Evolutionary conservation across 768 basidiomycete genomes (phyloP).

Genomic region (Phaeotremella skinneri): DNA sequence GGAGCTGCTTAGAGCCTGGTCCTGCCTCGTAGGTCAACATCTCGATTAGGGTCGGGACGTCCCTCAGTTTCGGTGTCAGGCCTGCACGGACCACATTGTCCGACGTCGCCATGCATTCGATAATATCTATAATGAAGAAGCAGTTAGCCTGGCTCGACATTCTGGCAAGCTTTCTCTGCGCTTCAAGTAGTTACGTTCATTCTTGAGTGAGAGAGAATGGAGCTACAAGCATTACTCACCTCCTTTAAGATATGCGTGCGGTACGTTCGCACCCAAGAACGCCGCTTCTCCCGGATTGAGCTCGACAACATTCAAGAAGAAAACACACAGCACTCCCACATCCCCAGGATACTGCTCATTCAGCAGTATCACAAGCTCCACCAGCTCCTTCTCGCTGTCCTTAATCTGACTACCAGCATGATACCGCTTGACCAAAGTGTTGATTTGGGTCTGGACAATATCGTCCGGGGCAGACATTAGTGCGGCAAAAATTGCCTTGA

Average conservation of each 20-base stretch:
- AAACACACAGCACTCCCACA: constrained; percentile 88
- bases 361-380: constrained; percentile 59
- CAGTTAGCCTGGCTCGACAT: not conserved
- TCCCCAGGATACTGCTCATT: constrained; percentile 80
- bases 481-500: constrained; percentile 75
- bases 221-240: constrained; percentile 57
- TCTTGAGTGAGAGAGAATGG: not conserved
- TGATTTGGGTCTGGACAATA: constrained; percentile 60
- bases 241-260: constrained; percentile 92
- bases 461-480: constrained; percentile 70
- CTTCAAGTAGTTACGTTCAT: not conserved
- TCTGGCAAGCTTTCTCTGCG: not conserved
- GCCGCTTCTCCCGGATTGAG: constrained; percentile 83
- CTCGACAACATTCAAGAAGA: constrained; percentile 79
- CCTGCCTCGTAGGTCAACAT: constrained; percentile 82
- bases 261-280: constrained; percentile 92
- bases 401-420: constrained; percentile 56
- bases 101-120: constrained; percentile 66
- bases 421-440: constrained; percentile 65
- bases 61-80: constrained; percentile 91
- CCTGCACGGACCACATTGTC: constrained; percentile 99
- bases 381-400: constrained; percentile 54
- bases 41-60: constrained; percentile 81
- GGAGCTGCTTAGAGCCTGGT: constrained; percentile 66
- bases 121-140: constrained; percentile 66